Base-by-base conservation (phyloP, 352 stramenopile genomes). In the Phytophthora colocasiae region DNA sequence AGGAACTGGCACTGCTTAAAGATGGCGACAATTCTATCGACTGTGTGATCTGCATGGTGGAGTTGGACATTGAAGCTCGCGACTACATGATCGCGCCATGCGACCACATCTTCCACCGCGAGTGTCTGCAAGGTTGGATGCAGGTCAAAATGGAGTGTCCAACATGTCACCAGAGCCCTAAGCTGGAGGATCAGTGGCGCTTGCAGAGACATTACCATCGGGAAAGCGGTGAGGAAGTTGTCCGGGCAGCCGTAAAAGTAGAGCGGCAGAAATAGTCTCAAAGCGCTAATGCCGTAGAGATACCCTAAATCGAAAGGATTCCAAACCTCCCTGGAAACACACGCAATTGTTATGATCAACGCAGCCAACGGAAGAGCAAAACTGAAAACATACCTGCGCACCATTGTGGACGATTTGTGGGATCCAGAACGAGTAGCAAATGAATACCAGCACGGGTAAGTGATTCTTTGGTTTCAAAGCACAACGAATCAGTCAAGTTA, bases 341-440 rank as follows among this genome's bases (percentile, higher is more conserved):
- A 45, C 26, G 5, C 39, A 9, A 58, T 41, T 52, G 3, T 36
- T 36, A 36, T 36, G 1, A 36, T 36, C 31, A 52, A 34, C 27
- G 45, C 32, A n/a, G 19, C 52, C 47, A 65, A 14, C 14, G 31
- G 9, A 58, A n/a, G 27, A 8, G 46, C 3, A 40, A 52, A 31
- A 56, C 10, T 22, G 9, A 29, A 50, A 51, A 54, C 68, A 27
- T 69, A 93, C 80, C 92, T 92, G 46, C 96, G 83, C 7, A 98
- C 88, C n/a, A 70, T 99, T 99, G 63, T 96, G 84, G 38, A 98
- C 81, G 52, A 99, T 99, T 78, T 99, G 97, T 19, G 97, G 98
- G 10, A 99, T 79, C 97, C 97, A 99, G 78, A 99, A 99, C 19
- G 95, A 99, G 68, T 98, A 99, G 69, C 97, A 89, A 11, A 98